phyloP scores from a whole-genome alignment of 257 asterid species.

The Verbascum thapsus region DNA sequence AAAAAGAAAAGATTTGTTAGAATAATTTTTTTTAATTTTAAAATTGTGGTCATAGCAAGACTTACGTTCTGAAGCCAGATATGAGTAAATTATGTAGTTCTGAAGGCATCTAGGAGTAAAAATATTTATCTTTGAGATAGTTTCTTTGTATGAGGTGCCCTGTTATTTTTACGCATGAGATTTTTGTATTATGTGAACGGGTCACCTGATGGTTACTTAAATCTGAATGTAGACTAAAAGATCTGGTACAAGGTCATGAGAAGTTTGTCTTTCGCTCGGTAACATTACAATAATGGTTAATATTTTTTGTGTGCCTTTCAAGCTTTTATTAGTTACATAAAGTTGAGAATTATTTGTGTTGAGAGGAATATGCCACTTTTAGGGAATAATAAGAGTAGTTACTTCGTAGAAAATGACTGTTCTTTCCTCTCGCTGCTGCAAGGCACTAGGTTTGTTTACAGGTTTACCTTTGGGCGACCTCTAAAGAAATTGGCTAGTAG shows the following conservation, averaged over 20 bases:
- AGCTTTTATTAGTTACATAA: no score
- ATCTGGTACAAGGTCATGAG: constrained; percentile 11
- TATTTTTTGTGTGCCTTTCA: no score
- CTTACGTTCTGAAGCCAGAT: neutral
- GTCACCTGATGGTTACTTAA: constrained; percentile 1
- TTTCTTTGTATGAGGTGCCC: neutral
- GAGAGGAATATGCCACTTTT: no score
- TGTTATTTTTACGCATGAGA: neutral
- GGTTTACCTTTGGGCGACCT: no score
- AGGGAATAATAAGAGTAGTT: no score
- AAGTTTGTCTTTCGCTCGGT: neutral
- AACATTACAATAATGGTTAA: no score
- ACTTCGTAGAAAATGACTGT: no score
- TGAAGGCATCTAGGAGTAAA: no score
- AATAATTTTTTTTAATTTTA: neutral
- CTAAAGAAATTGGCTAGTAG: no score
- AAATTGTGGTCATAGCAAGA: neutral
- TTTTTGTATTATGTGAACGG: neutral
- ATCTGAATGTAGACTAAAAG: neutral
- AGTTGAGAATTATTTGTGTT: no score
- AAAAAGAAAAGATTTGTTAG: neutral
- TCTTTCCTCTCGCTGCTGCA: no score
- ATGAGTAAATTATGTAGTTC: constrained; percentile 2
- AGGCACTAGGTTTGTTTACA: no score
- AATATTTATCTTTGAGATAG: neutral